Evolutionary conservation across 495 filamentous ascomycete genomes (phyloP).

Genomic region (Cercophora newfieldiana): DNA sequence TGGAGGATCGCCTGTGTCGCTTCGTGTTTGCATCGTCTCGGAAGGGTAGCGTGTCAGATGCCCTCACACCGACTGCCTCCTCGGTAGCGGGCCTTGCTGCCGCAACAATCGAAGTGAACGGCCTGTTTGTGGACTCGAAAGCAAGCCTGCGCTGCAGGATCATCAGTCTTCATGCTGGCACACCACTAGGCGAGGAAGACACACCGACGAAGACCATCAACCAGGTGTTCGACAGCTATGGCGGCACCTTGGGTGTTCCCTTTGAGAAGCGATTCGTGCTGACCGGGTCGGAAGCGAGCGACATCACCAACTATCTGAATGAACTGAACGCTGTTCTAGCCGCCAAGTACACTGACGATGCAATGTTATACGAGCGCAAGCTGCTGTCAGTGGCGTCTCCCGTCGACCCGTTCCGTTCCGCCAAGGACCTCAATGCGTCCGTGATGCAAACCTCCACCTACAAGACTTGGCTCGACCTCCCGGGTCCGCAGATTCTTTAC

Average conservation of each 20-base stretch:
- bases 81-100: not conserved
- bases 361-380: conserved; percentile 1
- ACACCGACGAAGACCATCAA: not conserved
- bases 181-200: not conserved
- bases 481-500: conserved; percentile 19
- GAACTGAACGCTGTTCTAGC: not conserved
- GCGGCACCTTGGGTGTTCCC: conserved; percentile 7
- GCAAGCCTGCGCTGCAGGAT: not conserved
- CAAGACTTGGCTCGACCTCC: conserved; percentile 13
- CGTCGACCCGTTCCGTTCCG: conserved; percentile 7
- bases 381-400: conserved; percentile 17
- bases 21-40: conserved; percentile 8
- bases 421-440: not conserved
- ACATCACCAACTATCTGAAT: not conserved
- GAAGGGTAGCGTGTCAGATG: not conserved
- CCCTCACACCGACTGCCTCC: not conserved
- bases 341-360: not conserved
- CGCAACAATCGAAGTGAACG: conserved; percentile 1
- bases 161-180: conserved; percentile 4
- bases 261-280: conserved; percentile 9
- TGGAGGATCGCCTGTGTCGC: conserved; percentile 23
- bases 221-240: not conserved
- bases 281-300: not conserved
- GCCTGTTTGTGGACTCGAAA: conserved; percentile 1
- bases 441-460: conserved; percentile 9